These are phyloP conservation scores for Verbena officinalis DNA, from an alignment of 257 asterid species.

Conservation along the genomic window DNA sequence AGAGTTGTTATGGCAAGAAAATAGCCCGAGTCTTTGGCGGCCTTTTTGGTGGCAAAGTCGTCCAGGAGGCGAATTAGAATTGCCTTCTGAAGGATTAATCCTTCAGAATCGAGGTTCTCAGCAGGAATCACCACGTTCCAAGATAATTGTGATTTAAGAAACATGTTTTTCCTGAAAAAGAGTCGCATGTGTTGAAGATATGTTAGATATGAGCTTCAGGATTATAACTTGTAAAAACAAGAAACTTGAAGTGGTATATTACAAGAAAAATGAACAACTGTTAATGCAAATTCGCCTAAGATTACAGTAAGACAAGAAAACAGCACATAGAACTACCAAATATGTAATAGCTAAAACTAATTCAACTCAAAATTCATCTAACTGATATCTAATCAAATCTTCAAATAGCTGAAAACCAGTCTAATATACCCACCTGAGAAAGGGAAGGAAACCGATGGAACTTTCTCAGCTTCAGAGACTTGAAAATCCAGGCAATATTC, in stretches of 20 bases:
- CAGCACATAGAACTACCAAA: neutral
- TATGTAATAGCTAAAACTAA: neutral
- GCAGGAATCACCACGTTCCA: slow-evolving; percentile 73
- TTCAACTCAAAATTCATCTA: neutral
- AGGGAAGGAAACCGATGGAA: neutral
- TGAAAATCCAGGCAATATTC: neutral
- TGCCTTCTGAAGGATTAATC: slow-evolving; percentile 66
- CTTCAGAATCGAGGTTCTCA: slow-evolving; percentile 62
- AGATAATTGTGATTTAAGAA: slow-evolving; percentile 59
- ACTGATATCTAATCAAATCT: neutral
- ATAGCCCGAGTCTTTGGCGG: slow-evolving; percentile 65
- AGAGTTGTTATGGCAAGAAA: slow-evolving; percentile 64
- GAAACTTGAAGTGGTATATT: too few species aligned
- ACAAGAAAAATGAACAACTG: too few species aligned
- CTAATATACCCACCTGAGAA: neutral
- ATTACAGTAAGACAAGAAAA: neutral
- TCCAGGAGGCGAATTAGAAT: slow-evolving; percentile 59
- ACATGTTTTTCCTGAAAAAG: slow-evolving; percentile 38
- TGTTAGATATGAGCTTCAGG: too few species aligned
- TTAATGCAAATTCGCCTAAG: too few species aligned
- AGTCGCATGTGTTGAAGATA: too few species aligned
- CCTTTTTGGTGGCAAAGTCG: slow-evolving; percentile 65
- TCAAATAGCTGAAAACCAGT: neutral
- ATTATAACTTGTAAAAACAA: neutral
- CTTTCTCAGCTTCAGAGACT: neutral